Evolutionary conservation across 495 filamentous ascomycete genomes (phyloP).

Genomic region (Trichoderma erinaceum): DNA sequence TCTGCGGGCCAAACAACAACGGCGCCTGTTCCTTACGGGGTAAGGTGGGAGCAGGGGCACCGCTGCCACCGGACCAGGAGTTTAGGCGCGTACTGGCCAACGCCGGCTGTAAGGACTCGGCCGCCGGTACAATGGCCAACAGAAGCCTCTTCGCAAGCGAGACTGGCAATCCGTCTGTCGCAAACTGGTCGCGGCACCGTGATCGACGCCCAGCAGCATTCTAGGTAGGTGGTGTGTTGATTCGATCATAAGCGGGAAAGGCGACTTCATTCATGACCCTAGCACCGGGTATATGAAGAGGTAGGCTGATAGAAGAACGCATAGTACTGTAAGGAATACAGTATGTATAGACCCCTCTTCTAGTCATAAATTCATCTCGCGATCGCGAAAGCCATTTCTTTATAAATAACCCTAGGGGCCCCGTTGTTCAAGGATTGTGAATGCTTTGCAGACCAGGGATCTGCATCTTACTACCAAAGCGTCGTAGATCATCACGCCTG

Average conservation of each 20-base stretch:
- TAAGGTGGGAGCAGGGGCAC: not conserved
- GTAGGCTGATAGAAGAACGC: not conserved
- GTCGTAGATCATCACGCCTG: slow-evolving; percentile 12
- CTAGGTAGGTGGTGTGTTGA: not conserved
- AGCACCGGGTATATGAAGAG: not conserved
- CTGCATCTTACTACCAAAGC: slow-evolving; percentile 12
- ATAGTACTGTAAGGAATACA: no score
- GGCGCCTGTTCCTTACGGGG: slow-evolving; percentile 13
- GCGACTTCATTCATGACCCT: not conserved
- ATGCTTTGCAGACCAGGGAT: slow-evolving; percentile 13
- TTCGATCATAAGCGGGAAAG: not conserved
- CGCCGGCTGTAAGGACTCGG: slow-evolving; percentile 8
- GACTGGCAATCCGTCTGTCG: not conserved
- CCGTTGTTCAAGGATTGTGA: slow-evolving; percentile 8
- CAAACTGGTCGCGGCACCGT: not conserved
- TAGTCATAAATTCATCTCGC: not conserved
- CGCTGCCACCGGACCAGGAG: not conserved
- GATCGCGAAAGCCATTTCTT: not conserved
- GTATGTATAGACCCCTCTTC: not conserved
- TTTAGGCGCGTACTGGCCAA: slow-evolving; percentile 9
- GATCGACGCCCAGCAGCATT: slow-evolving; percentile 4
- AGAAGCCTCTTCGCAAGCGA: slow-evolving; percentile 5
- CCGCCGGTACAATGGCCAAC: not conserved
- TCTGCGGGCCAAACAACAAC: slow-evolving; percentile 1
- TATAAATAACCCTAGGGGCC: not conserved